Percentiles rank a stretch among this genome's conserved stretches.
phyloP scores from a whole-genome alignment of 495 filamentous ascomycete genomes.

The Tuber calosporum region DNA sequence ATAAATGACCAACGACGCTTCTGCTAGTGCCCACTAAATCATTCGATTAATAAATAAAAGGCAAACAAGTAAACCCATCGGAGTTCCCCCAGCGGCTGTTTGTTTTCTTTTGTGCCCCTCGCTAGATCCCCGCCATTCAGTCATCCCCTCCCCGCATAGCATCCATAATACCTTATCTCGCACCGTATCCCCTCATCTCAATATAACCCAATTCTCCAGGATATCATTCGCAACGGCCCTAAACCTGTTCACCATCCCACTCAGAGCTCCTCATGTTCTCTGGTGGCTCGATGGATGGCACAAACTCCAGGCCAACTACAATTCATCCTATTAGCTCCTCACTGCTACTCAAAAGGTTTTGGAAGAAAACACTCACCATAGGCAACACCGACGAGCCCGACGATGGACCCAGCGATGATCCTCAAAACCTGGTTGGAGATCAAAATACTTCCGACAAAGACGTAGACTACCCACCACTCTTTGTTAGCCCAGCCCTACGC shows the following conservation, averaged over 20 bases:
- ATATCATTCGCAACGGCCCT: conserved; percentile 8
- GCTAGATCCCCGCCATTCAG: not conserved
- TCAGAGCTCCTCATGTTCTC: conserved; percentile 83
- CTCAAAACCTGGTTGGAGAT: conserved; percentile 55
- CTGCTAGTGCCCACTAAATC: not conserved
- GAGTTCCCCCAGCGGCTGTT: not conserved
- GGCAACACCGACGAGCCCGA: conserved; percentile 67
- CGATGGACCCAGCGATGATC: conserved; percentile 60
- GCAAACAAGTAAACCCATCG: not conserved
- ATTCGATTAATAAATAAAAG: not conserved
- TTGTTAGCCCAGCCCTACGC: conserved; percentile 8
- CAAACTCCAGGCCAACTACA: conserved; percentile 69
- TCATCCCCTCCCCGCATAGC: not conserved
- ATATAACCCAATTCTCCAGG: not conserved
- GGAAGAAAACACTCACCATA: conserved; percentile 49
- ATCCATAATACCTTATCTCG: not conserved
- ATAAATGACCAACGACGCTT: not conserved
- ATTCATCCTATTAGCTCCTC: conserved; percentile 1
- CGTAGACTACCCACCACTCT: conserved; percentile 62
- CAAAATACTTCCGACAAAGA: conserved; percentile 83
- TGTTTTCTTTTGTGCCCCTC: not conserved
- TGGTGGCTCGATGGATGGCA: conserved; percentile 93
- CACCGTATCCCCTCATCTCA: not conserved
- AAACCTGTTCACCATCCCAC: conserved; percentile 42
- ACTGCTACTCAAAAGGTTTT: not conserved